Base-by-base conservation (phyloP, 352 stramenopile genomes). In the Phytopythium montanum region DNA sequence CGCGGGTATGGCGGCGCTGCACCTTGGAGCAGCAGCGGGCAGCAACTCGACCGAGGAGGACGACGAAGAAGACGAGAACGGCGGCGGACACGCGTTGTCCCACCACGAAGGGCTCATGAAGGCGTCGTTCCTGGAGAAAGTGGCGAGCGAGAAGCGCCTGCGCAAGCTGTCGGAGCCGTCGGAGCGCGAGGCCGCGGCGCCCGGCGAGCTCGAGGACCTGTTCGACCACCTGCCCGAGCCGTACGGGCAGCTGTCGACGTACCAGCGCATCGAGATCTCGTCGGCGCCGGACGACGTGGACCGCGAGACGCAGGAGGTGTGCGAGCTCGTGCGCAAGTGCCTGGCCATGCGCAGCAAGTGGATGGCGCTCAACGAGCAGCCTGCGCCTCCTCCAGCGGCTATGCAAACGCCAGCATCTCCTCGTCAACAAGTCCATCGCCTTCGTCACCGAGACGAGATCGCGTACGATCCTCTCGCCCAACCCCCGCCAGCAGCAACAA, bases 181-280 rank as follows among this genome's bases (percentile, higher is more conserved):
- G n/a, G 42, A 70, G 25, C 62, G 72, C 5, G 59, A 66, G 23
- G 62, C 58, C 28, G 56, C 51, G 33, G 54, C 77, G 42, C 64
- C 75, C 21, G 69, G 68, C 2, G 66, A 69, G 36, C 59, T 73
- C 7, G 66, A 73, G 44, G 78, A 85, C 54, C 68, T 95, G 23
- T 95, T 95, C 64, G 82, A 95, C 56, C 76, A 65, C 39, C 75
- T 94, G 23, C 86, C 84, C 9, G 84, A 90, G 69, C 86, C 86
- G 19, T 95, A 94, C 68, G 78, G 76, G 1, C 68, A 94, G 55
- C 34, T 75, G 39, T 79, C 66, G 54, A 68, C 71, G 19, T 95
- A 88, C 66, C 81, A 94, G 64, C 83, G 83, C 51, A 90, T 95
- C 54, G 56, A 90, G 56, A 92, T 95, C 60, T 89, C 82, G 49